A percentile compares a stretch with the other conserved stretches of the same genome.
Evolutionary conservation across 345 rosid species (phyloP).

Genomic region (Sisymbrium irio): DNA sequence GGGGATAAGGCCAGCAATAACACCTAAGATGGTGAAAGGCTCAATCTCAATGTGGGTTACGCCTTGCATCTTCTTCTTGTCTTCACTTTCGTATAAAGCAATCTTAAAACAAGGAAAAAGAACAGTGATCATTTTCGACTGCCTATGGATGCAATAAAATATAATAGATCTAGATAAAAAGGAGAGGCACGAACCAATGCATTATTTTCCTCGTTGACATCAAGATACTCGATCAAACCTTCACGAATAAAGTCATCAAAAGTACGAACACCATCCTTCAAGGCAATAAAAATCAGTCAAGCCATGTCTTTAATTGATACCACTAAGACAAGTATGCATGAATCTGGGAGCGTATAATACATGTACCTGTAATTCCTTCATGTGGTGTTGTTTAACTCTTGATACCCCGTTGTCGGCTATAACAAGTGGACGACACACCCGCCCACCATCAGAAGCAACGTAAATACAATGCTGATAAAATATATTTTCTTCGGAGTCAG

Average conservation of each 20-base stretch:
- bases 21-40: slow-evolving; percentile 96
- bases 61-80: slow-evolving; percentile 28
- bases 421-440: slow-evolving; percentile 98
- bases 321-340: slow-evolving; percentile 3
- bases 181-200: slow-evolving; percentile 62
- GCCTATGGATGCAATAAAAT: slow-evolving; percentile 2
- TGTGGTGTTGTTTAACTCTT: slow-evolving; percentile 83
- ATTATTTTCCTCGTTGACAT: slow-evolving; percentile 97
- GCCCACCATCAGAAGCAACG: slow-evolving; percentile 98
- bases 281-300: slow-evolving; percentile 27
- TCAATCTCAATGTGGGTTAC: slow-evolving; percentile 96
- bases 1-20: slow-evolving; percentile 92
- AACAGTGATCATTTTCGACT: slow-evolving; percentile 4
- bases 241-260: slow-evolving; percentile 90
- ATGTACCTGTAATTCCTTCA: slow-evolving; percentile 81
- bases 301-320: slow-evolving; percentile 5
- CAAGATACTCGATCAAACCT: slow-evolving; percentile 91
- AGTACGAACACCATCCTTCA: slow-evolving; percentile 81
- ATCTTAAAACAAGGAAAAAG: slow-evolving; percentile 50
- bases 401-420: slow-evolving; percentile 91
- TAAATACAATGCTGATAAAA: slow-evolving; percentile 70
- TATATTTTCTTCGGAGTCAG: slow-evolving; percentile 25
- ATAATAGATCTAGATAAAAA: neutral
- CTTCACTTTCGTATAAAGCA: slow-evolving; percentile 76
- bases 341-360: slow-evolving; percentile 12